A percentile compares a stretch with the other conserved stretches of the same genome.
phyloP scores from a whole-genome alignment of 78 protist genomes.

The Dictyostelium purpureum region DNA sequence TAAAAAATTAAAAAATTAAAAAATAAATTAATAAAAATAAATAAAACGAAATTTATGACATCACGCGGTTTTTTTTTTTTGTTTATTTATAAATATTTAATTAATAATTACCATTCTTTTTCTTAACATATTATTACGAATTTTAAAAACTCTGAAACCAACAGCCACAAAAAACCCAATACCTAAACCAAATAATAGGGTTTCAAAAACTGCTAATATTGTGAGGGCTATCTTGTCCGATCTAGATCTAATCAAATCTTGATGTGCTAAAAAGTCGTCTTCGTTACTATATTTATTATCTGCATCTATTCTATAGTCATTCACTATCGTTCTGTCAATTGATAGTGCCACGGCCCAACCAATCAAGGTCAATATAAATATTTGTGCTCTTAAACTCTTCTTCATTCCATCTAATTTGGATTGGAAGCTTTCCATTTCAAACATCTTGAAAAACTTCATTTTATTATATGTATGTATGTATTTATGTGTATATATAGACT shows the following conservation, averaged over 20 bases:
- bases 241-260: neutral
- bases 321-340: conserved; percentile 29
- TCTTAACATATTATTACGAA: conserved; percentile 10
- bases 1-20: neutral
- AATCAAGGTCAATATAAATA: conserved; percentile 5
- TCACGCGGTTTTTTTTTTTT: neutral
- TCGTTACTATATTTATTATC: neutral
- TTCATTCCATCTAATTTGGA: neutral
- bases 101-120: conserved; percentile 25
- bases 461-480: too few relatives aligned
- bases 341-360: conserved; percentile 35
- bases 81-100: neutral
- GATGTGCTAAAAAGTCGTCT: neutral
- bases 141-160: conserved; percentile 46
- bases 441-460: too few relatives aligned
- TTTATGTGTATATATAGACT: too few relatives aligned
- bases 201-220: conserved; percentile 24
- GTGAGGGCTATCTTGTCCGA: neutral
- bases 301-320: neutral
- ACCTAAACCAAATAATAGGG: conserved; percentile 54
- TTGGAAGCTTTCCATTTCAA: too few relatives aligned
- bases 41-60: neutral
- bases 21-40: neutral
- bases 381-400: conserved; percentile 46
- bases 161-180: conserved; percentile 23